Conservation (phyloP, 2,329 filamentous ascomycete genomes). For the Aspergillus chevalieri region DNA sequence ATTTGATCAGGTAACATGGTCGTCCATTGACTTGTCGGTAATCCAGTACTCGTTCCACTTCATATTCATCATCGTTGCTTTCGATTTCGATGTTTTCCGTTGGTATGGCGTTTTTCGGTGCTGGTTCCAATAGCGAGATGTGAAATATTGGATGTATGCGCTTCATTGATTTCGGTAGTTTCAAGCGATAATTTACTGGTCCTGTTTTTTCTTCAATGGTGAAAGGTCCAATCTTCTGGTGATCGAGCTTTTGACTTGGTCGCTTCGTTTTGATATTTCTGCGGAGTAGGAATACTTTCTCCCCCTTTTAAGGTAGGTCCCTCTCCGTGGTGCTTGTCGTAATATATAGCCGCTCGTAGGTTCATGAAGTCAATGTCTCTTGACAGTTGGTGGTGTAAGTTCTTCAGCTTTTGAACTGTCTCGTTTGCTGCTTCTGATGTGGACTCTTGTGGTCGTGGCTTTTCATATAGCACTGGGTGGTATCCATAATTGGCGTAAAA, state of each 20-base stretch:
- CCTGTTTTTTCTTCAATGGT: constrained; percentile 1
- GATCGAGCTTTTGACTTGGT: constrained; percentile 2
- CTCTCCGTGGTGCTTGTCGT: too few species aligned
- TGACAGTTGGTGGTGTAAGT: too few species aligned
- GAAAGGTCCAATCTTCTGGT: constrained; percentile 1
- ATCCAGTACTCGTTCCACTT: neutral
- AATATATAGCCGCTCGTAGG: too few species aligned
- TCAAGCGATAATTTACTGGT: neutral
- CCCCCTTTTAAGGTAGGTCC: neutral
- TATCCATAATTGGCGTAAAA: neutral
- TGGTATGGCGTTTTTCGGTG: neutral
- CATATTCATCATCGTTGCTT: neutral
- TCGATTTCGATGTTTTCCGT: neutral
- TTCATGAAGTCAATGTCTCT: too few species aligned
- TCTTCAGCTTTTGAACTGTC: neutral
- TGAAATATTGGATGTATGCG: constrained; percentile 2
- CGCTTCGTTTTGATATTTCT: constrained; percentile 3
- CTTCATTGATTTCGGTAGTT: neutral
- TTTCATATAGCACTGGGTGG: neutral
- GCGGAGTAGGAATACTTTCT: constrained; percentile 1
- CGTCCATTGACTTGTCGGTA: neutral
- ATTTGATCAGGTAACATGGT: constrained; percentile 1
- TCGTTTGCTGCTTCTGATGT: neutral
- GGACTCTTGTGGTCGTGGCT: neutral
- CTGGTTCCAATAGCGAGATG: neutral